Evolutionary conservation across 148 eudicot genomes (phyloP).

Genomic region (Arbutus unedo): DNA sequence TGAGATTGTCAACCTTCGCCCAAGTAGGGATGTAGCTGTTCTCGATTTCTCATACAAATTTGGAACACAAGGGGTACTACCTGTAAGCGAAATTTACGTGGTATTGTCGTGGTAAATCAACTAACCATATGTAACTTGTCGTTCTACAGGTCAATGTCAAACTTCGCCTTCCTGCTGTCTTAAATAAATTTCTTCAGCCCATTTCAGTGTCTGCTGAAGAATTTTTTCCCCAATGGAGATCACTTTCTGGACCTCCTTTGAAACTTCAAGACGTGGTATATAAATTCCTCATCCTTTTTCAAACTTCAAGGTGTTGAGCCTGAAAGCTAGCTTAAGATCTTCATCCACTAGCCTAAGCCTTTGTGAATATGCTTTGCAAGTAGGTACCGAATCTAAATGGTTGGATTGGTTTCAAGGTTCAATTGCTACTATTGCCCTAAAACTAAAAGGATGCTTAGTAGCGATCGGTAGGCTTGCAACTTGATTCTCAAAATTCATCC

Average conservation of each 20-base stretch:
- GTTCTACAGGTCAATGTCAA: slow-evolving; percentile 70
- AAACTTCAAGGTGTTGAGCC: not conserved
- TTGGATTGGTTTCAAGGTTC: not conserved
- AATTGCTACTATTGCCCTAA: not conserved
- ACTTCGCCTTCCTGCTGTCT: slow-evolving; percentile 88
- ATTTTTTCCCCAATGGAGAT: slow-evolving; percentile 96
- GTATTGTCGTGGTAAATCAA: not conserved
- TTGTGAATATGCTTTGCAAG: not conserved
- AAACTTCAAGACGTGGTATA: slow-evolving; percentile 97
- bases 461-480: not conserved
- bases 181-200: slow-evolving; percentile 90
- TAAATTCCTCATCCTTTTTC: slow-evolving; percentile 47
- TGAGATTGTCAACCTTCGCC: slow-evolving; percentile 76
- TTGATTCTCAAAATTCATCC: not conserved
- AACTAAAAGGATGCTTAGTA: not conserved
- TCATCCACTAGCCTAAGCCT: not conserved
- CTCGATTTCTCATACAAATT: slow-evolving; percentile 92
- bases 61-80: slow-evolving; percentile 56
- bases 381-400: not conserved
- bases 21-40: slow-evolving; percentile 92
- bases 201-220: slow-evolving; percentile 80
- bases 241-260: slow-evolving; percentile 95
- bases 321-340: not conserved
- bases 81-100: slow-evolving; percentile 10
- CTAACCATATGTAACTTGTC: slow-evolving; percentile 5